Base-by-base conservation (phyloP, 768 basidiomycete species). In the Chalciporus pseudorubinellus region DNA sequence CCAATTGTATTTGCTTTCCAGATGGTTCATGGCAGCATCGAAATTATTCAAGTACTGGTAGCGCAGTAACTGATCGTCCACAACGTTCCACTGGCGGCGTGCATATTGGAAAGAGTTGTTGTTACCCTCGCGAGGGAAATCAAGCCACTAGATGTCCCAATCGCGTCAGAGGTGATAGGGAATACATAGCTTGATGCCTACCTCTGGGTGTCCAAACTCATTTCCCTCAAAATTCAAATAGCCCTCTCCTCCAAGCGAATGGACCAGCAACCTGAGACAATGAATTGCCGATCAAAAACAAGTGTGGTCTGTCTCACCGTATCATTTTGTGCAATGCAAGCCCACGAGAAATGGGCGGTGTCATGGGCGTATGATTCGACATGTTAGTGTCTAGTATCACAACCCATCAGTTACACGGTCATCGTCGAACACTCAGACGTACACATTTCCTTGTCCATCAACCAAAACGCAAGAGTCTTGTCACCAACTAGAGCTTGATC, bases 391-490 rank as follows among this genome's bases (percentile, higher is more conserved):
- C 92, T 93, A 48, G 31, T 10, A 44, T 40, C 55, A 40, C 53
- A 42, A 46, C 24, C 36, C 29, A 31, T 42, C 48, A 22, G 20
- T 38, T 12, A 36, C 19, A 26, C 20, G 19, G 38, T 33, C 19
- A 42, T 6, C 33, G 1, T 33, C 34, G 29, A 22, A 21, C 19
- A 48, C 8, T 19, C 1, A 18, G 29, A 76, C 83, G 60, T 77
- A 94, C 95, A 98, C 97, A 99, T 99, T 71, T 98, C 97, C 72
- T 95, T 95, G 71, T 99, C 97, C 97, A 99, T 99, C 51, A 98
- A 72, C 97, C 97, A 99, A 72, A 99, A 99, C 4, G 97, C 97
- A 40, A 99, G 64, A 3, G 95, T 98, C 76, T 99, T 99, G 74
- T 99, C 97, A 12, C 97, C 97, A 0, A 99, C 97, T 24, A 99